Base-by-base conservation (phyloP, 352 stramenopile genomes). In the Peronospora farinosa region DNA sequence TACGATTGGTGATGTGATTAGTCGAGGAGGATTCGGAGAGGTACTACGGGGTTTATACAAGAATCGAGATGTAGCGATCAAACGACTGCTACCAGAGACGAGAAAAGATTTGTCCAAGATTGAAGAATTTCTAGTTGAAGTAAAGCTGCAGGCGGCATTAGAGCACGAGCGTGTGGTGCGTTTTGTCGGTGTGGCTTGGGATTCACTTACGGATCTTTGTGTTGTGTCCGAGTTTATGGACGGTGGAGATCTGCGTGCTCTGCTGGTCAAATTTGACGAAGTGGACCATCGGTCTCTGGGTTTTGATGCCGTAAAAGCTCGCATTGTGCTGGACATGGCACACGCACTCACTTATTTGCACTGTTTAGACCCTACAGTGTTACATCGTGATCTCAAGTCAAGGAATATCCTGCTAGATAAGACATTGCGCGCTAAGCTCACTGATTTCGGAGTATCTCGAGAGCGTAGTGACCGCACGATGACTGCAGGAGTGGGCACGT, bases 341-440 rank as follows among this genome's bases (percentile, higher is more conserved):
- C 60, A 84, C 38, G 74, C 65, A 25, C 67, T 88, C 10, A 73
- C 61, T 15, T 88, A 86, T 33, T 50, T 88, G 30, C 78, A 88
- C 51, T 74, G 70, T 28, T 58, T 84, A 40, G 35, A 57, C 38
- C 57, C 72, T 9, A 68, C 68, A 33, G 53, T 83, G 17, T 38
- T 72, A 11, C 72, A 79, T 30, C 65, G 68, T 13, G 64, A 77
- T 16, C 57, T 82, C 17, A 70, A 68, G 16, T 76, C 69, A 28
- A 68, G 57, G 42, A 83, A 83, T 56, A 69, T 83, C 31, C 35
- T 84, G 40, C 36, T 79, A 32, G 46, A 73, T 43, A 38, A 30
- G 35, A 45, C 60, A 35, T 78, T 57, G 67, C 45, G 69, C 38
- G 69, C 69, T 8, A 86, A 86, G 31, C 31, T 84, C 17, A 78